Conservation (phyloP, 768 basidiomycete genomes). For the Boletus huronensis region DNA sequence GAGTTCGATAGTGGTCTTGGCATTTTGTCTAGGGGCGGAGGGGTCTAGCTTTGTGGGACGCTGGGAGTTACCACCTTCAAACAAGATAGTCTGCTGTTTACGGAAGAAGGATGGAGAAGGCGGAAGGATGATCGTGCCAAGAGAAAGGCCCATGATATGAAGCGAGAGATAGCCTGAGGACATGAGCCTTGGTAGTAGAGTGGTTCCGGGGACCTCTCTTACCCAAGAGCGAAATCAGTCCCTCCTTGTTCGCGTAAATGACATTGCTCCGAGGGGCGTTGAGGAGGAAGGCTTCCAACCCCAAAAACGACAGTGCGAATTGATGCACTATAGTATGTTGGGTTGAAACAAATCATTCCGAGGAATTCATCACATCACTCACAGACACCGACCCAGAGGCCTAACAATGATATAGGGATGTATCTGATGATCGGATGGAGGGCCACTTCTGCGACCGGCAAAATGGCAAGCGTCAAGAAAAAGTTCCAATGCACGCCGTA, state of each 20-base stretch:
- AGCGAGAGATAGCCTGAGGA: constrained; percentile 80
- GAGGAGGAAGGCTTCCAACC: constrained; percentile 64
- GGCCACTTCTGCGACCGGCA: constrained; percentile 69
- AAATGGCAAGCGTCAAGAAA: constrained; percentile 84
- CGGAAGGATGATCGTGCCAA: constrained; percentile 78
- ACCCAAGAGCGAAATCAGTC: constrained; percentile 78
- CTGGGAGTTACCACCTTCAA: constrained; percentile 5
- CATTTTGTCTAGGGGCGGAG: constrained; percentile 51
- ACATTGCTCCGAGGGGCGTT: constrained; percentile 58
- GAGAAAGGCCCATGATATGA: constrained; percentile 79
- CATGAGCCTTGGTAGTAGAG: constrained; percentile 1
- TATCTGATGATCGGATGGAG: constrained; percentile 62
- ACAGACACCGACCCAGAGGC: constrained; percentile 58
- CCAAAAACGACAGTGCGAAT: constrained; percentile 48
- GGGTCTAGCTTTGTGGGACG: constrained; percentile 7
- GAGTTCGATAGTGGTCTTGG: constrained; percentile 73
- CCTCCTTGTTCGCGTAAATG: constrained; percentile 87
- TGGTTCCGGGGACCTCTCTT: constrained; percentile 2
- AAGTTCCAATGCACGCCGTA: constrained; percentile 99
- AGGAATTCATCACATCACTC: constrained; percentile 18
- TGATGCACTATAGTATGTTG: constrained; percentile 61
- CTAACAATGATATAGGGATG: constrained; percentile 60
- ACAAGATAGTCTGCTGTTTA: constrained; percentile 37
- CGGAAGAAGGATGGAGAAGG: constrained; percentile 73
- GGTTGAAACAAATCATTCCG: background rate